Base-by-base conservation (phyloP, 306 rosid genomes). In the Clitoria ternatea region DNA sequence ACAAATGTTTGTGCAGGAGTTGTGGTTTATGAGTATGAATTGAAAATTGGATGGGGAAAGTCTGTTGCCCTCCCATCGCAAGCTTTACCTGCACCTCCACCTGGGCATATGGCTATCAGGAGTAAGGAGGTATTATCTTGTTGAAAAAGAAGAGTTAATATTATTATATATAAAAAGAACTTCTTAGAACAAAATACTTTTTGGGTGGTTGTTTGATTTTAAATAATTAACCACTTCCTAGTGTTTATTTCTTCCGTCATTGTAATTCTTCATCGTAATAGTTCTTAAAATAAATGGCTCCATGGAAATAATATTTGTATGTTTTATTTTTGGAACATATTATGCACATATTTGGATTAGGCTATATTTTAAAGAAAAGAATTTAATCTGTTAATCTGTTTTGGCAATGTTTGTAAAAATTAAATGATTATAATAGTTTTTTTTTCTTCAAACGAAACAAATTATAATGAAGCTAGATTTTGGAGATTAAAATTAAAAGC, bases 51-150 rank as follows among this genome's bases (percentile, higher is more conserved):
- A 61, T 95, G 99, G 99, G 97, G 99, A 23, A 95, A 91, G 82
- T 91, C 99, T 70, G 99, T 95, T 56, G 91, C 97, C 52, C 88
- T 95, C 65, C 99, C 99, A 61, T 95, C 99, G 0, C 97, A 95
- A 89, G 99, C 99, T 1, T 78, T 95, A 55, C 99, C 99, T 57
- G 99, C 99, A 40, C 99, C 99, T 23, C 97, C 97, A 44, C 99
- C 97, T 23, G 99, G 99, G 79, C 99, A 91, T 24, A 95, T 95
- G 99, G 99, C 99, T 52, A 95, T 95, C 79, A 89, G 97, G 95
- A 95, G 96, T 80, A 94, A 94, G 80, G 99, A 95, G 99, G 99
- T 95, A 76, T 62, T 75, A 19, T 49, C 68, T 47, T 73, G 27
- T 37, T 70, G 4, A 33, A 52, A 45, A 64, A 42, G 1, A n/a